Evolutionary conservation across 345 rosid genomes (phyloP).

Genomic region (Euphorbia pulcherrima): DNA sequence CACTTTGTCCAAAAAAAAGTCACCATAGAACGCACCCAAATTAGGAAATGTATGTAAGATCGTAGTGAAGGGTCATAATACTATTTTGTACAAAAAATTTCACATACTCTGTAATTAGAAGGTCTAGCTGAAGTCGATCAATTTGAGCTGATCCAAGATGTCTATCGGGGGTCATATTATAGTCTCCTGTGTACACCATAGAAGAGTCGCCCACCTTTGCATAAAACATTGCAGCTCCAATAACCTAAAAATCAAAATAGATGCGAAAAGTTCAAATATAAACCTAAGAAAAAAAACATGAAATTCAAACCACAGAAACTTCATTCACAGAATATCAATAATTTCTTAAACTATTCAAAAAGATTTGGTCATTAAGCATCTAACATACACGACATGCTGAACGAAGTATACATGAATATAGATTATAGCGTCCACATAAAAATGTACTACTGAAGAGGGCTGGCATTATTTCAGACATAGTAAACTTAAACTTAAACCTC

Average conservation of each 20-base stretch:
- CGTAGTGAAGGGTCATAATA: background rate
- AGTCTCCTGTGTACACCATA: conserved; percentile 92
- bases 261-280: conserved; percentile 5
- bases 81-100: background rate
- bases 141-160: conserved; percentile 98
- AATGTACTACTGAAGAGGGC: background rate
- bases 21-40: no score
- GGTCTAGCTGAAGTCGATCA: conserved; percentile 73
- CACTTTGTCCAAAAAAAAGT: no score
- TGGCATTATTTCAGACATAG: background rate
- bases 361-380: background rate
- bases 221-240: conserved; percentile 99
- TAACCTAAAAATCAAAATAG: conserved; percentile 45
- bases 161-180: conserved; percentile 97
- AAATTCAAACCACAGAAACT: background rate
- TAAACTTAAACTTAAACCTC: background rate
- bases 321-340: background rate
- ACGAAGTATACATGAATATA: background rate
- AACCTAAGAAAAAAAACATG: conserved; percentile 8
- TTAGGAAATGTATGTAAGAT: background rate
- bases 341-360: background rate
- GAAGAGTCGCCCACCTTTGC: conserved; percentile 85
- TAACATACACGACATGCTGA: background rate
- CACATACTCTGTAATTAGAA: conserved; percentile 86
- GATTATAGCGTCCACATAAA: background rate